phyloP scores from a whole-genome alignment of 108 stramenopile genomes.

The Cyclotella kingstonii region DNA sequence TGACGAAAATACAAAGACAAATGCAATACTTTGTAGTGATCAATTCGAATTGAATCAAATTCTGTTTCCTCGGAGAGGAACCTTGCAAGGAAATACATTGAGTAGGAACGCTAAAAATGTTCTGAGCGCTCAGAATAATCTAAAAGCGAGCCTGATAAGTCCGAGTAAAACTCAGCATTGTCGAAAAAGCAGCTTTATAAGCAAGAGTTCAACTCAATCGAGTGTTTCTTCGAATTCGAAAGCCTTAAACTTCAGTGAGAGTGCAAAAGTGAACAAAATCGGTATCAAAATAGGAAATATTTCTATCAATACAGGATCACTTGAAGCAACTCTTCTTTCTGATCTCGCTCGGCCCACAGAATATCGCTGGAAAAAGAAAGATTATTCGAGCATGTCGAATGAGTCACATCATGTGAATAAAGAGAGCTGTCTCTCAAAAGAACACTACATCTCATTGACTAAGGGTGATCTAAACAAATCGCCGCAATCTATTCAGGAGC shows the following conservation, averaged over 20 bases:
- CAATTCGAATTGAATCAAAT: neutral
- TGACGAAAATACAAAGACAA: neutral
- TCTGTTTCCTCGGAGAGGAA: slow-evolving; percentile 4
- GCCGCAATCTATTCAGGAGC: no score
- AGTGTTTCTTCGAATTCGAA: no score
- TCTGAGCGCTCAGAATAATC: neutral
- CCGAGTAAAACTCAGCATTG: no score
- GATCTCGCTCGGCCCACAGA: neutral
- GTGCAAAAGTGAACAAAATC: neutral
- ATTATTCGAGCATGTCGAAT: neutral
- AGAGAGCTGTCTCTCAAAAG: neutral
- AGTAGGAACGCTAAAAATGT: neutral
- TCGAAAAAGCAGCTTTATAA: no score
- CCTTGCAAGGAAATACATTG: neutral
- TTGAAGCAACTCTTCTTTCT: slow-evolving; percentile 3
- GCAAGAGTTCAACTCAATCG: no score
- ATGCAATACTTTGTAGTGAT: neutral
- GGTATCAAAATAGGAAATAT: neutral
- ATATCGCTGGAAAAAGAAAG: slow-evolving; percentile 12
- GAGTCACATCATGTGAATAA: neutral
- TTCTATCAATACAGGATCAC: slow-evolving; percentile 7
- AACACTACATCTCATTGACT: no score
- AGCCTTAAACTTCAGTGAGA: neutral
- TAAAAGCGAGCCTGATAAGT: no score
- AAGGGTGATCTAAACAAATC: no score